Evolutionary conservation across 257 asterid species (phyloP).

Genomic region (Leonotis leonurus): DNA sequence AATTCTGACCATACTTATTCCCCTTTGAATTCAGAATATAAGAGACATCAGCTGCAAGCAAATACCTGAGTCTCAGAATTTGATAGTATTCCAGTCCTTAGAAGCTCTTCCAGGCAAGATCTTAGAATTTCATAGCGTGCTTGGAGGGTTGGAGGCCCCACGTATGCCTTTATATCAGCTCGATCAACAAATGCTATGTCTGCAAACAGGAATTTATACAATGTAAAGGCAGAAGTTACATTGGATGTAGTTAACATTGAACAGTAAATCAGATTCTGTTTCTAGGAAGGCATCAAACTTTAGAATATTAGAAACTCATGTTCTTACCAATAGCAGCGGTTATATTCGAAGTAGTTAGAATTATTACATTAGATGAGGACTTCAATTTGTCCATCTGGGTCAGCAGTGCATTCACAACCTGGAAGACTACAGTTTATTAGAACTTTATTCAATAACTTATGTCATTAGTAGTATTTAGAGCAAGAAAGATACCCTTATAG

Average conservation of each 20-base stretch:
- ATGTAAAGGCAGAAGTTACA: background rate
- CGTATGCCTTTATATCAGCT: slow-evolving; percentile 96
- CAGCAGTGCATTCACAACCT: slow-evolving; percentile 97
- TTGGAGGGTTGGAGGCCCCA: slow-evolving; percentile 96
- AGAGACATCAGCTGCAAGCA: too few relatives aligned
- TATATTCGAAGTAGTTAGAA: slow-evolving; percentile 93
- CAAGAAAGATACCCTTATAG: slow-evolving; percentile 70
- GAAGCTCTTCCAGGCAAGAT: slow-evolving; percentile 80
- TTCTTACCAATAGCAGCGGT: slow-evolving; percentile 93
- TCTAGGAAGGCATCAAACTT: background rate
- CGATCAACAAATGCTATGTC: slow-evolving; percentile 98
- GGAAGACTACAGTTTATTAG: slow-evolving; percentile 27
- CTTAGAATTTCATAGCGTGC: slow-evolving; percentile 92
- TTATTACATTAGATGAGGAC: slow-evolving; percentile 81
- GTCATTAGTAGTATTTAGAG: background rate
- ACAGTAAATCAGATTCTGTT: background rate
- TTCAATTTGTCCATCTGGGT: slow-evolving; percentile 94
- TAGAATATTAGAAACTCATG: background rate
- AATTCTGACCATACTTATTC: background rate
- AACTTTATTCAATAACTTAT: too few relatives aligned
- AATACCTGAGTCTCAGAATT: slow-evolving; percentile 48
- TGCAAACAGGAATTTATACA: too few relatives aligned
- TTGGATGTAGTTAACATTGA: too few relatives aligned
- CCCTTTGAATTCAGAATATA: too few relatives aligned
- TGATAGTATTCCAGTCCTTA: slow-evolving; percentile 70